Evolutionary conservation across 2,329 filamentous ascomycete species (phyloP).

Genomic region (Teratosphaeria pseudoeucalypti): DNA sequence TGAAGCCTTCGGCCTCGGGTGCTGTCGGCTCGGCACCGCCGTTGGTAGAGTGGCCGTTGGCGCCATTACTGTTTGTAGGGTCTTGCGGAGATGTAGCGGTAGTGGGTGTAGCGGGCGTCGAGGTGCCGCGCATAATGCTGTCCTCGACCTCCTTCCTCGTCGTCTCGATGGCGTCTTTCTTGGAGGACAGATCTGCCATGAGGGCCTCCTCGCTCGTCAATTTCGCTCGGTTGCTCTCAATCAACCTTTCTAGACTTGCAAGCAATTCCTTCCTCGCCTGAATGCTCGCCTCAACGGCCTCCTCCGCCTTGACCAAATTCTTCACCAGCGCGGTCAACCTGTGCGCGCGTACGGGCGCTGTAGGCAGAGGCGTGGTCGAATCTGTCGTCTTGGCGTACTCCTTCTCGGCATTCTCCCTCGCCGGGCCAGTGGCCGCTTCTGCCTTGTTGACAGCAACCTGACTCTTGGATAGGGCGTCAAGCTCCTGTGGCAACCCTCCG

Average conservation of each 20-base stretch:
- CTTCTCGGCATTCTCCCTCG: slow-evolving; percentile 59
- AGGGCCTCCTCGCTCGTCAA: slow-evolving; percentile 58
- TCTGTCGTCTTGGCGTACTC: slow-evolving; percentile 81
- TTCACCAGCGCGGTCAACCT: slow-evolving; percentile 83
- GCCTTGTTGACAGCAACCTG: slow-evolving; percentile 68
- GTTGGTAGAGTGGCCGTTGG: slow-evolving; percentile 2
- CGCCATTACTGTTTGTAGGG: background rate
- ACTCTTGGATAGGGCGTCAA: slow-evolving; percentile 62
- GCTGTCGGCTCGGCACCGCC: slow-evolving; percentile 15
- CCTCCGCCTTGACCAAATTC: slow-evolving; percentile 77
- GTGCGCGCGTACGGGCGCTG: slow-evolving; percentile 83
- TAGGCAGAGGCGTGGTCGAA: slow-evolving; percentile 56
- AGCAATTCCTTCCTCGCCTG: slow-evolving; percentile 73
- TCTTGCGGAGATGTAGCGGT: slow-evolving; percentile 24
- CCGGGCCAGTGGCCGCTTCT: slow-evolving; percentile 56
- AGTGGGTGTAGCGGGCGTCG: slow-evolving; percentile 45
- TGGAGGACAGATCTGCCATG: slow-evolving; percentile 17
- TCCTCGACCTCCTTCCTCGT: slow-evolving; percentile 86
- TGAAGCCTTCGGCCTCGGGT: slow-evolving; percentile 34
- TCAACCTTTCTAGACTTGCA: slow-evolving; percentile 67
- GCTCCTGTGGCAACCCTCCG: slow-evolving; percentile 62
- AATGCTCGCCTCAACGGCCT: slow-evolving; percentile 78
- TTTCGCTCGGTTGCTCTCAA: slow-evolving; percentile 61
- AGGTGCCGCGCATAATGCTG: slow-evolving; percentile 76
- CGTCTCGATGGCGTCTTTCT: slow-evolving; percentile 61